A percentile compares a stretch with the other conserved stretches of the same genome.
These are phyloP conservation scores for Paecilomyces variotii DNA, from an alignment of 2,329 filamentous ascomycete genomes.

Conservation along the genomic window DNA sequence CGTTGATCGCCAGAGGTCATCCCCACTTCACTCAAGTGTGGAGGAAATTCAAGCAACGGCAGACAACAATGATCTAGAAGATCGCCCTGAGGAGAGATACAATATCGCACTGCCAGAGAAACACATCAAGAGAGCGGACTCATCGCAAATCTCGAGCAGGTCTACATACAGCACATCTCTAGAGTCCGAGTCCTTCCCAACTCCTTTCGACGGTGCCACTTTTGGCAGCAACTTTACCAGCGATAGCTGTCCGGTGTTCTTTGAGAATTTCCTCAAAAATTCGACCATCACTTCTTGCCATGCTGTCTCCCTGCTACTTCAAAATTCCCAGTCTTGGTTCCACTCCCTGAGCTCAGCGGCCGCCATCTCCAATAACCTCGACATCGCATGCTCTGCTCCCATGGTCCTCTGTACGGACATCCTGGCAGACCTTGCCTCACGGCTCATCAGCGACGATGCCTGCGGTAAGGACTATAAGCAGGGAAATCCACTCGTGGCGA, in stretches of 20 bases:
- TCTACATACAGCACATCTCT: neutral
- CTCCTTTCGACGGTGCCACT: constrained; percentile 56
- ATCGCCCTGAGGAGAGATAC: neutral
- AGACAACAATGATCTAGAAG: neutral
- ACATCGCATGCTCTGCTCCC: constrained; percentile 66
- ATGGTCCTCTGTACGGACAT: constrained; percentile 56
- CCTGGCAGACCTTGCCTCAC: constrained; percentile 56
- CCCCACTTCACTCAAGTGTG: neutral
- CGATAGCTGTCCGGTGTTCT: constrained; percentile 46
- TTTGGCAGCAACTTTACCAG: constrained; percentile 55
- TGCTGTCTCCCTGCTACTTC: constrained; percentile 73
- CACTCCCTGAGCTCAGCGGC: constrained; percentile 62
- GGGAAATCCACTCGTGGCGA: constrained; percentile 61
- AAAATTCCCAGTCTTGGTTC: constrained; percentile 84
- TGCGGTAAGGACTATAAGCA: constrained; percentile 64
- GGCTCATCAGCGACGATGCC: constrained; percentile 54
- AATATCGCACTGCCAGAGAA: neutral
- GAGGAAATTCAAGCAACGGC: neutral
- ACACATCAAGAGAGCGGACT: neutral
- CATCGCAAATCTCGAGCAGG: neutral
- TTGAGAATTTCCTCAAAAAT: constrained; percentile 58
- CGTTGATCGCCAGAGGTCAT: neutral
- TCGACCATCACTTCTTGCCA: constrained; percentile 65
- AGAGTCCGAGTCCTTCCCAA: constrained; percentile 39
- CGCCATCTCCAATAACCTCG: constrained; percentile 67